Conservation (phyloP, 2,329 filamentous ascomycete genomes). For the Hypoxylon sp. region DNA sequence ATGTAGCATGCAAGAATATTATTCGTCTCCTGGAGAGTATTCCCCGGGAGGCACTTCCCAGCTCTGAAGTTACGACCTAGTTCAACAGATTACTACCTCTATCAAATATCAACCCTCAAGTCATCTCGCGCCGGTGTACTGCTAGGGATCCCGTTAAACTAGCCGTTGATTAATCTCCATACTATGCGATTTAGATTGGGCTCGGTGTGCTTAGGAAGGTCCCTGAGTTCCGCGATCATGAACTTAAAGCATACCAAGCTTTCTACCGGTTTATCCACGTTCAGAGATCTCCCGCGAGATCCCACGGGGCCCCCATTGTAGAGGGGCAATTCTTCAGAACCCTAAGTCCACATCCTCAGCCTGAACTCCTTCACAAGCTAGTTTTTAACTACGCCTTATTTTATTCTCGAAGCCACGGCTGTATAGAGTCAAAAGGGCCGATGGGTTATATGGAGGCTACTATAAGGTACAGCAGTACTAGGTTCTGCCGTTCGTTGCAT, state of each 20-base stretch:
- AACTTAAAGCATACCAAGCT: neutral
- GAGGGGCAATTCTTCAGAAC: neutral
- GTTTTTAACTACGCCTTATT: neutral
- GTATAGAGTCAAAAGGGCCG: conserved; percentile 10
- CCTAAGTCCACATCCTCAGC: neutral
- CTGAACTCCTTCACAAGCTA: neutral
- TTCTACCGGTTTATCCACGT: conserved; percentile 1
- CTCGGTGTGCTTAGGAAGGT: neutral
- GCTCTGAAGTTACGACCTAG: neutral
- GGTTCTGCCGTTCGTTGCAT: conserved; percentile 4
- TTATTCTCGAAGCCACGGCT: neutral
- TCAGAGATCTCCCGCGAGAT: conserved; percentile 23
- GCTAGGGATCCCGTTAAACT: conserved; percentile 2
- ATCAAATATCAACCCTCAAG: neutral
- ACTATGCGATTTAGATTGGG: neutral
- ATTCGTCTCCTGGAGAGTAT: neutral
- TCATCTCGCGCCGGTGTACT: neutral
- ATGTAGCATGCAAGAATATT: neutral
- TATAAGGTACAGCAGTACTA: conserved; percentile 5
- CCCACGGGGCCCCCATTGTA: conserved; percentile 3
- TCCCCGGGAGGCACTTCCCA: neutral
- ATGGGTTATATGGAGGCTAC: conserved; percentile 4
- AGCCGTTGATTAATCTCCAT: neutral
- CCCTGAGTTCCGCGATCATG: neutral
- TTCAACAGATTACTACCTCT: neutral